Evolutionary conservation across 2,329 filamentous ascomycete genomes (phyloP), one percentile per base, ranked within the genome.

Genomic region (Xylariaceae sp.): DNA sequence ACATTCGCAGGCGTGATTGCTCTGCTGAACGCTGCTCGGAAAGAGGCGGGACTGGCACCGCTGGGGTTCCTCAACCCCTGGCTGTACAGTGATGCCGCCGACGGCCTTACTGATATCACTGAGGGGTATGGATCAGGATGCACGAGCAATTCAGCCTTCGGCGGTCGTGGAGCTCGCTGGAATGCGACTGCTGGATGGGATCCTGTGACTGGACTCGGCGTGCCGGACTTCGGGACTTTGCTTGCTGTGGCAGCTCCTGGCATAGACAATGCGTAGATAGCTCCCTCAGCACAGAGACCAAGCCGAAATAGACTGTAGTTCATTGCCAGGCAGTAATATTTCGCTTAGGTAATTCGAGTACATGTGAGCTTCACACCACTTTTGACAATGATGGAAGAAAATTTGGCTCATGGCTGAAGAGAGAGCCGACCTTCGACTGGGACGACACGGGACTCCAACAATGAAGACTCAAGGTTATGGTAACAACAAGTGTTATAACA

Each of bases 1-100:
- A 61, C 66, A 0, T 73, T 74, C 32, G 69, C 69, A 2, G 62
- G 68, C 1, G 66, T 73, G 1, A 59, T 74, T 4, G 71, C 69
- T 6, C 62, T 71, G 1, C 68, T 75, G 36, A 74, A 74, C 39
- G 71, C 71, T 14, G 71, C 71, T 30, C 62, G 70, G 12, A 60
- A 68, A 44, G 64, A 64, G 11, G 60, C 61, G 39, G 65, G 66
- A 5, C 53, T 62, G 49, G 48, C 67, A 11, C 63, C 68, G 0
- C 54, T 75, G 44, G 62, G 62, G 5, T 64, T 64, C 55, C 47
- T 64, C 14, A 64, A 64, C 55, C 62, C 62, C 30, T 63, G 63
- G 58, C 52, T 69, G 11, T 69, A 69, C 53, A 55, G 61, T 48
- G 64, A 66, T 48, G 57, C 61, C 33, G 58, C 53, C 2, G 22